phyloP scores from a whole-genome alignment of 1,284 basidiomycete genomes.

The Malassezia slooffiae region DNA sequence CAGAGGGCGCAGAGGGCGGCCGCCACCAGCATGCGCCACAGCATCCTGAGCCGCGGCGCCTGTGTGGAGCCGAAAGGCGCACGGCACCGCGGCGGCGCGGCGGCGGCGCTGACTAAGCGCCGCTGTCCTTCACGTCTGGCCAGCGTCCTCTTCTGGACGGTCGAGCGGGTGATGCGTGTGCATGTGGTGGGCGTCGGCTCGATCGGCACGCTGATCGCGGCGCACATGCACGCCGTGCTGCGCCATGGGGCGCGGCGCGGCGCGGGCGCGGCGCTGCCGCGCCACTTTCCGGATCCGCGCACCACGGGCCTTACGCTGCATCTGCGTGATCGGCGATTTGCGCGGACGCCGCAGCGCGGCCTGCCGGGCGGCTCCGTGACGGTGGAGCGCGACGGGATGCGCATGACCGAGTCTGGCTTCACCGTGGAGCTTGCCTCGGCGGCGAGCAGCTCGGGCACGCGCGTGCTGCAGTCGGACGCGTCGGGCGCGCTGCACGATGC shows the following conservation, averaged over 20 bases:
- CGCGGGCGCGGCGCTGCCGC: conserved; percentile 18
- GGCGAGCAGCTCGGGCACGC: not conserved
- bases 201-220: conserved; percentile 39
- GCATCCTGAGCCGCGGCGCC: not conserved
- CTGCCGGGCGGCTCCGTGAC: not conserved
- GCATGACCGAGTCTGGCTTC: conserved; percentile 23
- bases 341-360: conserved; percentile 17
- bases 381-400: conserved; percentile 26
- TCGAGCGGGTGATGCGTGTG: conserved; percentile 30
- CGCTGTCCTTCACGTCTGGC: too few species aligned
- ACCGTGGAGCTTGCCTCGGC: conserved; percentile 22
- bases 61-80: not conserved
- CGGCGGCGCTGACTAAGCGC: not conserved
- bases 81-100: not conserved
- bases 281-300: conserved; percentile 19
- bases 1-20: not conserved
- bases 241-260: conserved; percentile 10
- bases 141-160: not conserved
- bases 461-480: conserved; percentile 14
- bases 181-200: conserved; percentile 43
- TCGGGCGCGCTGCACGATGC: conserved; percentile 18
- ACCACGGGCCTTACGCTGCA: conserved; percentile 27
- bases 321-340: conserved; percentile 19
- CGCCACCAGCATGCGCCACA: conserved; percentile 1
- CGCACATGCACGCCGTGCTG: conserved; percentile 25